Conservation (phyloP, 805 yeast species). For the Candida tammaniensis region DNA sequence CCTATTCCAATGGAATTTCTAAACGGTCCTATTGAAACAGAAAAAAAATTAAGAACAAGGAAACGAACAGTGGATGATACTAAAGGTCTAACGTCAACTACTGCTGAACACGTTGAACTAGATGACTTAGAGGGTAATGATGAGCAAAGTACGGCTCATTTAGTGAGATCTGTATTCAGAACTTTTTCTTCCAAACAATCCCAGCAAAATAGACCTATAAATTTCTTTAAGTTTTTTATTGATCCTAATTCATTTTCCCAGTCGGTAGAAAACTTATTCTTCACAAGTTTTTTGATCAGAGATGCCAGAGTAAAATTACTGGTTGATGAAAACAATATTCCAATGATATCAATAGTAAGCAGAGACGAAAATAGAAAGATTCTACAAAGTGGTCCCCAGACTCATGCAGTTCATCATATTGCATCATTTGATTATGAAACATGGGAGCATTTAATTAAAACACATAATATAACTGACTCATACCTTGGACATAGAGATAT, state of each 20-base stretch:
- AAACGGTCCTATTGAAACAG: conserved; percentile 67
- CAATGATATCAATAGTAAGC: conserved; percentile 35
- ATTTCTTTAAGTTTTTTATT: conserved; percentile 63
- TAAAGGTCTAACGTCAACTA: conserved; percentile 35
- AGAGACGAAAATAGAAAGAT: conserved; percentile 14
- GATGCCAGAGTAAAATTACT: conserved; percentile 59
- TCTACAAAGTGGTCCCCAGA: conserved; percentile 4
- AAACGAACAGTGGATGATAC: conserved; percentile 42
- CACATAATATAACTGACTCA: conserved; percentile 53
- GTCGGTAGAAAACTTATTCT: conserved; percentile 81
- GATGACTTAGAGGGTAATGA: conserved; percentile 48
- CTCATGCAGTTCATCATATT: conserved; percentile 56
- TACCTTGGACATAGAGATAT: conserved; percentile 46
- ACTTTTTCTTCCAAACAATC: conserved; percentile 29
- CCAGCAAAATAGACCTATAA: conserved; percentile 33
- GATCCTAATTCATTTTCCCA: conserved; percentile 77
- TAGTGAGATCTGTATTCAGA: conserved; percentile 55
- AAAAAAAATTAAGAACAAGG: conserved; percentile 42
- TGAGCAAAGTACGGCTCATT: conserved; percentile 61
- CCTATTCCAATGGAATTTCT: conserved; percentile 58
- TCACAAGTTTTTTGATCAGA: conserved; percentile 73
- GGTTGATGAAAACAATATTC: conserved; percentile 39
- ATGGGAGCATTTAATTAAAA: conserved; percentile 59
- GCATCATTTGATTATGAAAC: conserved; percentile 66
- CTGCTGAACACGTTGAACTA: conserved; percentile 55